Evolutionary conservation across 1,284 basidiomycete species (phyloP), one percentile per base, ranked within the genome.

Genomic region (Somion occarium): DNA sequence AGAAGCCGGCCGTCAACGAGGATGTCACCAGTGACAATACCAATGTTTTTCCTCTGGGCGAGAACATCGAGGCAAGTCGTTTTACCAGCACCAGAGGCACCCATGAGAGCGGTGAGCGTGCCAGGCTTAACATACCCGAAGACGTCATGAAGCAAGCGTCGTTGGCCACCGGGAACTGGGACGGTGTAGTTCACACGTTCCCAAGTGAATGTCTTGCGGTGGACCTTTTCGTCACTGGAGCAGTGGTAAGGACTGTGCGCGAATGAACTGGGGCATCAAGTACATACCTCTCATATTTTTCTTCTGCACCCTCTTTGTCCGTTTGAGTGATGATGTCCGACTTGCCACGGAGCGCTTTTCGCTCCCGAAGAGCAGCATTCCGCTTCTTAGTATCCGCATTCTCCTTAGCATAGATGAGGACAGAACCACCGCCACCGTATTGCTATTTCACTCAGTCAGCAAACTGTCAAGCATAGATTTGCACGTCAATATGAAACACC

Each of bases 71-170:
- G 75, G 51, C 91, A 85, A 0, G 89, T 93, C 0, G 91, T 90
- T 73, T 91, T 92, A 65, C 73, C 73, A 56, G 85, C 85, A 59
- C 93, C 93, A 54, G 85, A 89, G 2, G 88, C 86, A 54, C 92
- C 85, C 85, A 88, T 86, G 22, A 88, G 73, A 25, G 80, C 86
- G 22, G 42, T 39, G 59, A 96, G 70, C 18, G 85, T 91, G 11
- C 89, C 90, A n/a, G 91, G 91, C 59, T 85, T 87, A 53, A 94
- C 91, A 69, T 86, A 96, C 0, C 93, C 93, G 60, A 79, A 83
- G n/a, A 96, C 86, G 61, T 93, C 83, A 63, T 94, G 83, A 46
- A 96, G 75, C 37, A 96, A 75, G 47, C 85, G 77, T 18, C 77
- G 78, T 3, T 74, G 73, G 42, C 92, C 85, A 22, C 80, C 83